Evolutionary conservation across 2,329 filamentous ascomycete species (phyloP), one percentile per base, ranked within the genome.

Genomic region (Chalaropsis ovoidea): DNA sequence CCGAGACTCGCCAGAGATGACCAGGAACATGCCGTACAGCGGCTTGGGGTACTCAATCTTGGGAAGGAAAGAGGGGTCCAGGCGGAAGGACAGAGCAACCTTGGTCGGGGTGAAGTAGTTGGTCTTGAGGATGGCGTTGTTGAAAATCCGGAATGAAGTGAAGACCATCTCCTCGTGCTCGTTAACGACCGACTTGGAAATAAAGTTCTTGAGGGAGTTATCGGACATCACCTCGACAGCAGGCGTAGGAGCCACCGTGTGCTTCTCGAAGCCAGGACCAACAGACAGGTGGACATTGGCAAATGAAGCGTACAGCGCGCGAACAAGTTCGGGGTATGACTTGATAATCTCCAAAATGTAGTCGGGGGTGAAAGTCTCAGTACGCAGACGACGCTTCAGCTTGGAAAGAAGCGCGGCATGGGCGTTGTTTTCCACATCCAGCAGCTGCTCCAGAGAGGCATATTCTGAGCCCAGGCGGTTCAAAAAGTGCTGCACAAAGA

Each of bases 91-190:
- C 70, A 99, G 82, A 10, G 94, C 94, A 47, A 99, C 93, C 82
- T 99, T 99, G 69, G 94, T 99, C 0, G 94, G 94, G 0, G 94
- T 99, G 74, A 86, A 87, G 81, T 95, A 96, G 80, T 99, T 99
- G 71, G 94, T 99, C 84, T 97, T 99, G 70, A 97, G 81, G 58
- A 97, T 86, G 60, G 89, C 85, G 67, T 84, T 86, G 80, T 99
- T 99, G 85, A 99, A 99, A 69, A 94, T 86, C 65, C 90, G 86
- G 84, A 99, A 97, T 17, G 92, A 90, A 52, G 86, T 90, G 90
- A 99, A 95, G 70, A 99, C 94, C 86, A 96, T 95, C 74, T 93
- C 88, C 73, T 99, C 91, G 76, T 99, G 92, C 78, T 99, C 93
- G 72, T 95, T 97, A 67, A 81, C 82, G 19, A 90, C 87, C n/a